These are phyloP conservation scores for Begonia fuchsioides DNA, from an alignment of 306 rosid genomes.

Conservation along the genomic window DNA sequence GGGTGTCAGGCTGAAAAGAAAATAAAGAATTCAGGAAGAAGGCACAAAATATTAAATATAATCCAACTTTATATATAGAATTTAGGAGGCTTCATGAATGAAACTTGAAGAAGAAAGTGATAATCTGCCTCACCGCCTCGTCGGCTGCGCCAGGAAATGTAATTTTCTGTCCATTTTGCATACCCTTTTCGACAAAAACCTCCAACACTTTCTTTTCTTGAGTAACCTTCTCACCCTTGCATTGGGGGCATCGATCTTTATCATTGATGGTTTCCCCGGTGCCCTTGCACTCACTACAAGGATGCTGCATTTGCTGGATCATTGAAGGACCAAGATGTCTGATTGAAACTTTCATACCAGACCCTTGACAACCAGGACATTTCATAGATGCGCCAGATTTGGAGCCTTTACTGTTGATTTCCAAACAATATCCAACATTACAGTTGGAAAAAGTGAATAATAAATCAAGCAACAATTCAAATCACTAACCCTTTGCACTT, in stretches of 20 bases:
- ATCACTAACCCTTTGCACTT: constrained; percentile 53
- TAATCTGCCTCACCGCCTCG: constrained; percentile 48
- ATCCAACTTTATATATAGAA: no score
- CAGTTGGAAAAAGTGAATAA: not conserved
- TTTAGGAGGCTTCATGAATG: not conserved
- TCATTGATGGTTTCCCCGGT: constrained; percentile 35
- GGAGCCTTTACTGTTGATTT: constrained; percentile 50
- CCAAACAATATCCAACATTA: not conserved
- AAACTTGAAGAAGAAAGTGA: no score
- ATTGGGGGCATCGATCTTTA: constrained; percentile 71
- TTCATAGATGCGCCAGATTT: constrained; percentile 49
- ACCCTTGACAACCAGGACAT: constrained; percentile 65
- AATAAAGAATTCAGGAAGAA: constrained; percentile 1
- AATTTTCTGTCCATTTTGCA: constrained; percentile 76
- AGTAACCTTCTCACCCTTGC: constrained; percentile 87
- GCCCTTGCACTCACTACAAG: constrained; percentile 59
- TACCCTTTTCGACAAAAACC: constrained; percentile 85
- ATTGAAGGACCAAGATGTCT: constrained; percentile 55
- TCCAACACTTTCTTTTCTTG: constrained; percentile 95
- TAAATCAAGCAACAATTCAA: not conserved
- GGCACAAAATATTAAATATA: no score
- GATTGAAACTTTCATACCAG: constrained; percentile 49
- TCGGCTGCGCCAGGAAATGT: constrained; percentile 97
- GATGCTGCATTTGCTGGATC: constrained; percentile 66
- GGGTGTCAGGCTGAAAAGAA: constrained; percentile 76